A percentile compares a stretch with the other conserved stretches of the same genome.
Evolutionary conservation across 1,284 basidiomycete species (phyloP).

Genomic region (Moniliophthora roreri): DNA sequence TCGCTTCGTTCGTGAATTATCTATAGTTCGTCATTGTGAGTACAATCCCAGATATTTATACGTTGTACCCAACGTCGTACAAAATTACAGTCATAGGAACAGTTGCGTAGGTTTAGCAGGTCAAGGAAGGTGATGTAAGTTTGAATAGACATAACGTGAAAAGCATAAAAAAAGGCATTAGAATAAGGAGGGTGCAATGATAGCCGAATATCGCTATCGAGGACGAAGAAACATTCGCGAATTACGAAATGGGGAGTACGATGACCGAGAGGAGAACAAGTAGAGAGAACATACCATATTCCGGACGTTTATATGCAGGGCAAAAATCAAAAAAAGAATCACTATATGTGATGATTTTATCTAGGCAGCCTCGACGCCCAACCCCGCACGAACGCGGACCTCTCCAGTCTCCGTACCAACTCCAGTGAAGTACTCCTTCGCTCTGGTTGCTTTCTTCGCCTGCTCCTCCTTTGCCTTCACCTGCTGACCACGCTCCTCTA

Average conservation of each 20-base stretch:
- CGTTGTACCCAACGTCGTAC: not conserved
- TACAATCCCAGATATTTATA: too few species aligned
- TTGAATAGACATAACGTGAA: not conserved
- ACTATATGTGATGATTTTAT: too few species aligned
- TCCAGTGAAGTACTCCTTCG: conserved; percentile 72
- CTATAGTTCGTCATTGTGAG: too few species aligned
- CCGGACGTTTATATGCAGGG: not conserved
- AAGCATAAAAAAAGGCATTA: not conserved
- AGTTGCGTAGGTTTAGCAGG: not conserved
- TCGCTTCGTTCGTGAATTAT: too few species aligned
- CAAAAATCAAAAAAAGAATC: not conserved
- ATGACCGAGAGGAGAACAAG: not conserved
- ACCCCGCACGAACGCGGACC: conserved; percentile 45
- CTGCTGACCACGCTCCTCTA: conserved; percentile 78
- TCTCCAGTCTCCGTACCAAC: conserved; percentile 57
- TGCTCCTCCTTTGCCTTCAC: conserved; percentile 78
- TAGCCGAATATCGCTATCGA: not conserved
- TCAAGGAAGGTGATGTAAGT: not conserved
- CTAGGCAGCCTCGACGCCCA: conserved; percentile 17
- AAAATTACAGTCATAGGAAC: not conserved
- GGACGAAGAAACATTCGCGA: not conserved
- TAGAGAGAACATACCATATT: not conserved
- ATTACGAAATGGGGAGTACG: not conserved
- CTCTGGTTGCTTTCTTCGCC: conserved; percentile 67
- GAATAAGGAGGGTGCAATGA: conserved; percentile 1